Evolutionary conservation across 1,284 basidiomycete species (phyloP).

Genomic region (Agaricales sp.): DNA sequence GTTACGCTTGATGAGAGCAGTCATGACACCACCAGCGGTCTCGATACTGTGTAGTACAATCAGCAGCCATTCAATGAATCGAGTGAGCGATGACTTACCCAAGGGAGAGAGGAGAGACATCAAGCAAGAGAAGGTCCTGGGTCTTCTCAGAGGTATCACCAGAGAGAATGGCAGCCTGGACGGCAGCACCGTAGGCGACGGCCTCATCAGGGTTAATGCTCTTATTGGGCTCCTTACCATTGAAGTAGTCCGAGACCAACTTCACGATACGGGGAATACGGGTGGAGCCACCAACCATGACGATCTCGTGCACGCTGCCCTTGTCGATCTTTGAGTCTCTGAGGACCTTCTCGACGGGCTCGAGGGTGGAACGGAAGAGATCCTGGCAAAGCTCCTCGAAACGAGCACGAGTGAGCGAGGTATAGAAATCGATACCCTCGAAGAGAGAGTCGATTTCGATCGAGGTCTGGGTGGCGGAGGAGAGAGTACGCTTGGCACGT

Average conservation of each 20-base stretch:
- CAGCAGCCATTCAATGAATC: constrained; percentile 1
- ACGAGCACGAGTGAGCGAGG: constrained; percentile 94
- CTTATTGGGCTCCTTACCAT: constrained; percentile 93
- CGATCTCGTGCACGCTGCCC: constrained; percentile 90
- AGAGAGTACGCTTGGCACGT: constrained; percentile 97
- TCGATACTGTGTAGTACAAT: constrained; percentile 57
- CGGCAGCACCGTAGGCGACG: constrained; percentile 98
- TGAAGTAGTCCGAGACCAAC: constrained; percentile 98
- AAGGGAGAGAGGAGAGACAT: constrained; percentile 92
- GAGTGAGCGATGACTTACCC: constrained; percentile 24
- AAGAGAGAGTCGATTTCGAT: constrained; percentile 98
- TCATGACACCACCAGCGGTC: constrained; percentile 99
- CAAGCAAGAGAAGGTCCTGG: constrained; percentile 92
- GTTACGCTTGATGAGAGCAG: constrained; percentile 95
- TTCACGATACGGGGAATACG: constrained; percentile 98
- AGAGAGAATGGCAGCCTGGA: constrained; percentile 96
- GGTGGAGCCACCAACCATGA: constrained; percentile 96
- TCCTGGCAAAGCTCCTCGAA: constrained; percentile 99
- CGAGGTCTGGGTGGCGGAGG: constrained; percentile 92
- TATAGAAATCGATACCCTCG: constrained; percentile 98
- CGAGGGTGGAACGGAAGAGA: constrained; percentile 93
- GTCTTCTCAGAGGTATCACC: constrained; percentile 99
- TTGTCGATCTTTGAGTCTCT: constrained; percentile 99
- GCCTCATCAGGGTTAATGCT: constrained; percentile 99
- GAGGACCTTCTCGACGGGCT: constrained; percentile 98